Percentiles rank a stretch among this genome's conserved stretches.
Conservation (phyloP, 305 asterid species). For the Rubia peregrina region DNA sequence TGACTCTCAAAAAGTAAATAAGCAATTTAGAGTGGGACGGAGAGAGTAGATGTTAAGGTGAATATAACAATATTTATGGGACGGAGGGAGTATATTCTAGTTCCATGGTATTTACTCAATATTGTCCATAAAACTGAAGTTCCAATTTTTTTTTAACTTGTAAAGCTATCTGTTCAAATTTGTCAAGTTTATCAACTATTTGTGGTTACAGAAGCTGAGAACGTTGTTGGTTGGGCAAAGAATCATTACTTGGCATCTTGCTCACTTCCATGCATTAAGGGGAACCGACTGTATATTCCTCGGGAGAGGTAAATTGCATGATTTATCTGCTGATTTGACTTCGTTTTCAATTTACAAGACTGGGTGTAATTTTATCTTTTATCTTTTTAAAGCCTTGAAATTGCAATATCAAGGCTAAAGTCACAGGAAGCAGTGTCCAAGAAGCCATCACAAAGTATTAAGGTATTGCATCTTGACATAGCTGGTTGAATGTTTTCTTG, state of each 20-base stretch:
- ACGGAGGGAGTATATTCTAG: not conserved
- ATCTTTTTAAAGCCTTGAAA: conserved; percentile 58
- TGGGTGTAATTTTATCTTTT: conserved; percentile 18
- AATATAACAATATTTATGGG: no score
- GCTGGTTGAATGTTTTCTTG: not conserved
- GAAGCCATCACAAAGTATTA: conserved; percentile 79
- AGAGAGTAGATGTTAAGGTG: no score
- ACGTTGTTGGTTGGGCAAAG: conserved; percentile 94
- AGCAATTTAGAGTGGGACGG: no score
- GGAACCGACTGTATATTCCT: conserved; percentile 65
- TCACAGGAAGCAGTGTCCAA: conserved; percentile 64
- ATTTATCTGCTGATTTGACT: conserved; percentile 16
- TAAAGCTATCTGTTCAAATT: conserved; percentile 11
- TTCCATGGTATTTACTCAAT: not conserved
- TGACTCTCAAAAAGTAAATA: no score
- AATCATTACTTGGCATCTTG: conserved; percentile 81
- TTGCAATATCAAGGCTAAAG: conserved; percentile 76
- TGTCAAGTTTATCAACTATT: conserved; percentile 14
- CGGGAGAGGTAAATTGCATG: conserved; percentile 63
- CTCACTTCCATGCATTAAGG: conserved; percentile 62
- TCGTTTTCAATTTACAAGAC: not conserved
- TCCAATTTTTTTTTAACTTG: not conserved
- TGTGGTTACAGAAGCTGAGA: conserved; percentile 70
- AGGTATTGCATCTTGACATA: conserved; percentile 37
- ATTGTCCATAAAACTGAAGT: not conserved